Evolutionary conservation across 2,329 filamentous ascomycete genomes (phyloP), one percentile per base, ranked within the genome.

Genomic region (Hirsutella rhossiliensis): DNA sequence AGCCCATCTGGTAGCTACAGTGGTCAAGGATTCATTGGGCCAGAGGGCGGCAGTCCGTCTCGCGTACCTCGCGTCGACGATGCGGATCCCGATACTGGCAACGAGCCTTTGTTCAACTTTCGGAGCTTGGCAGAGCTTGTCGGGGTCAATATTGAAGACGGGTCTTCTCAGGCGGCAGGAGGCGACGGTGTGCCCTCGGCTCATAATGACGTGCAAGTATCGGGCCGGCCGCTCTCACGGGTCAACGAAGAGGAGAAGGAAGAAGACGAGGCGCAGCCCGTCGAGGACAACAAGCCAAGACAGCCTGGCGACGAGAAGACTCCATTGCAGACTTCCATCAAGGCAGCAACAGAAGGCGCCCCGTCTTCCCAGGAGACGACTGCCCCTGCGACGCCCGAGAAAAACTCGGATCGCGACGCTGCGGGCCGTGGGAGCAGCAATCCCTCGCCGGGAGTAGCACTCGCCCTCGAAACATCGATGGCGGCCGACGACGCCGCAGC

Each of bases 31-130:
- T 60, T 62, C 11, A 45, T 60, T 5, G 54, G 52, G 11, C 37
- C 54, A 2, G 66, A 69, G 5, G 60, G 52, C 8, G 68, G 69
- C 36, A 67, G 73, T 48, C 73, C 72, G 5, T 56, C 74, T 2
- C 59, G 77, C 3, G 67, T 64, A 11, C 65, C 60, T 15, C 64
- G 65, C 44, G 68, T 66, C 44, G 66, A 69, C 17, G 68, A 70
- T 11, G 67, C 68, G 12, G 73, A 78, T 20, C 62, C 67, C 7
- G 73, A 75, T 20, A 67, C 71, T 5, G 69, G 72, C 13, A 50
- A 68, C 44, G 89, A 96, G 57, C 78, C 87, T 3, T 79, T 95
- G 76, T 92, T 94, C 63, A 96, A 95, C 61, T 96, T 96, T 58
- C 75, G 80, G 45, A 95, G 87, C 52, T 67, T 97, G 19, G 85